Percentiles rank a stretch among this genome's conserved stretches.
phyloP scores from a whole-genome alignment of 345 rosid species.

The Atalantia buxifolia region DNA sequence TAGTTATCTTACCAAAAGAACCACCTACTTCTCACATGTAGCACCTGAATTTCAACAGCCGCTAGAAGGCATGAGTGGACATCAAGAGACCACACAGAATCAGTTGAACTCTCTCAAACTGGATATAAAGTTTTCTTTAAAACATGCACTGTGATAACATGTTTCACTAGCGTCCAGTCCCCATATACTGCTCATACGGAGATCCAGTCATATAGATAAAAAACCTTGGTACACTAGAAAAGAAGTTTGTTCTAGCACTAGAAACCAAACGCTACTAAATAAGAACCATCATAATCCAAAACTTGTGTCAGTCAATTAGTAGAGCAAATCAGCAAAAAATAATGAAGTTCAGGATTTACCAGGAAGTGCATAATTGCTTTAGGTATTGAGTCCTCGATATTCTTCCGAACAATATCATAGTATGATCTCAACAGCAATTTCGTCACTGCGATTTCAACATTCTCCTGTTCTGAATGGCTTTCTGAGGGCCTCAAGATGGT shows the following conservation, averaged over 20 bases:
- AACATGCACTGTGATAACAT: not conserved
- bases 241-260: not conserved
- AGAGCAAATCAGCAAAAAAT: not conserved
- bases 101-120: not conserved
- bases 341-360: conserved; percentile 37
- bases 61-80: not conserved
- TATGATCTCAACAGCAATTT: conserved; percentile 85
- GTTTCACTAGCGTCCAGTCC: not conserved
- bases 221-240: not conserved
- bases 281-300: not conserved
- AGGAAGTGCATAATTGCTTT: conserved; percentile 98
- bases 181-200: not conserved
- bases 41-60: not conserved
- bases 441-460: conserved; percentile 69
- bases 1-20: not conserved
- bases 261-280: not conserved
- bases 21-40: not conserved
- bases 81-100: not conserved
- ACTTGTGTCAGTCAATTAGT: not conserved
- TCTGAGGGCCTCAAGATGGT: conserved; percentile 80
- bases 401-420: conserved; percentile 93
- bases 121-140: not conserved
- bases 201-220: not conserved
- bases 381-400: conserved; percentile 81
- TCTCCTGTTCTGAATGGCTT: conserved; percentile 81